Percentiles rank a stretch among this genome's conserved stretches.
Conservation (phyloP, 1,139 yeast species). For the Groenewaldozyma auringiensis region DNA sequence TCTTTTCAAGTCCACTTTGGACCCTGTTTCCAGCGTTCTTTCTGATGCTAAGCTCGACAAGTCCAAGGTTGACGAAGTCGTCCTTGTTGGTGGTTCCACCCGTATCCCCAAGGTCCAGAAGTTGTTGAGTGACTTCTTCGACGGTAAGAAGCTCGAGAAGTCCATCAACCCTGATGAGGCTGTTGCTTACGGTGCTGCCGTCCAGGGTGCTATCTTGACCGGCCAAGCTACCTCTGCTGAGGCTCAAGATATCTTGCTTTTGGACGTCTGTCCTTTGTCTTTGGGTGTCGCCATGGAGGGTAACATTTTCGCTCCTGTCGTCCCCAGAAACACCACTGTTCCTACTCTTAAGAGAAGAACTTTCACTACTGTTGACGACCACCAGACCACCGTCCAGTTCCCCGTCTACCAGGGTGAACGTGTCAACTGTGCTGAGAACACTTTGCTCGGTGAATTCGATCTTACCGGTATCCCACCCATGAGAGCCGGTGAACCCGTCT, state of each 20-base stretch:
- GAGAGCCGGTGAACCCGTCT: conserved; percentile 99
- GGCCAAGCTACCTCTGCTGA: conserved; percentile 97
- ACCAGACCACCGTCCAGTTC: conserved; percentile 99
- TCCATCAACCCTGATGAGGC: conserved; percentile 92
- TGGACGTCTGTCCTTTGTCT: conserved; percentile 98
- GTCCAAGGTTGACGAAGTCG: conserved; percentile 76
- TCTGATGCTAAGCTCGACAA: conserved; percentile 75
- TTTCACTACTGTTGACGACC: conserved; percentile 99
- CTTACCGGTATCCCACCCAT: conserved; percentile 98
- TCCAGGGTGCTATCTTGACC: conserved; percentile 97
- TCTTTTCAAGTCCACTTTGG: conserved; percentile 76
- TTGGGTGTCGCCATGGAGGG: conserved; percentile 99
- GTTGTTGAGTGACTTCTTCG: conserved; percentile 77
- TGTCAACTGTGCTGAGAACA: conserved; percentile 98
- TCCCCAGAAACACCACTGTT: conserved; percentile 99
- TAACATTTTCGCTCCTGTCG: conserved; percentile 97
- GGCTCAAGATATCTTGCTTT: conserved; percentile 93
- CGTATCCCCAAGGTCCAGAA: conserved; percentile 92
- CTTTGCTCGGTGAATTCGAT: conserved; percentile 99
- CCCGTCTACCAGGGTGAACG: conserved; percentile 99
- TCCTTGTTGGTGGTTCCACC: conserved; percentile 87
- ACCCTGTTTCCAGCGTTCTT: conserved; percentile 81
- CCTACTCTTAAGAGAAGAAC: conserved; percentile 99
- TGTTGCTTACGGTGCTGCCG: conserved; percentile 98
- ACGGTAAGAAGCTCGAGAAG: conserved; percentile 87